A percentile compares a stretch with the other conserved stretches of the same genome.
Conservation (phyloP, 768 basidiomycete species). For the Leccinum imitatum region DNA sequence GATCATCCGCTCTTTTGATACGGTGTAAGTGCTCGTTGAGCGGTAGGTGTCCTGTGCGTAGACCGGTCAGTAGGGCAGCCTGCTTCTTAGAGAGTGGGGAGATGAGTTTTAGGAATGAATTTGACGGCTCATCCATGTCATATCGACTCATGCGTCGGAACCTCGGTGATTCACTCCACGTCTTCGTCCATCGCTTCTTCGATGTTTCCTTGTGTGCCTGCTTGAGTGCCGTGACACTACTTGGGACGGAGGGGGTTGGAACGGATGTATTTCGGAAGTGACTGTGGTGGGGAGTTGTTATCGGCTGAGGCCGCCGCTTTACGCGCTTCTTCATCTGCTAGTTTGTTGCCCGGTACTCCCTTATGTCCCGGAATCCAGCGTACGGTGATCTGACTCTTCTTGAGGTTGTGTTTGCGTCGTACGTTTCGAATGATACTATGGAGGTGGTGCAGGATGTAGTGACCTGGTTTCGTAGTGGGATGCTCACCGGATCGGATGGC, state of each 20-base stretch:
- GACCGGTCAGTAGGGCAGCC: background rate
- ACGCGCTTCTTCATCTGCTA: no score
- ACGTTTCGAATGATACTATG: no score
- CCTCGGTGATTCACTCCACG: background rate
- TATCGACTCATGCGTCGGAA: background rate
- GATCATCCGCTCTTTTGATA: background rate
- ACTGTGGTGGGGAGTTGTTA: background rate
- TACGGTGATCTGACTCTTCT: no score
- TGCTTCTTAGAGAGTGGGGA: background rate
- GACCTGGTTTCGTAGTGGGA: no score
- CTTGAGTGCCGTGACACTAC: background rate
- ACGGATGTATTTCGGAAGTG: background rate
- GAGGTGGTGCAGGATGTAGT: no score
- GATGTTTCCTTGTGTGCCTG: background rate
- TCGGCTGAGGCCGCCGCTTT: background rate
- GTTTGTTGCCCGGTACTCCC: no score
- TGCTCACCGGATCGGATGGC: no score
- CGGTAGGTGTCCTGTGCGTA: background rate
- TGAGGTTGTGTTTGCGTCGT: no score
- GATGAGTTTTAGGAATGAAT: background rate
- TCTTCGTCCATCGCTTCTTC: background rate
- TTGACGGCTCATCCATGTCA: background rate
- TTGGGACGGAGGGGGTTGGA: background rate
- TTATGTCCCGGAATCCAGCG: no score
- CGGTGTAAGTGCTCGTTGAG: background rate